These are phyloP conservation scores for Aspergillus niger DNA, from an alignment of 2,329 filamentous ascomycete species.

Conservation along the genomic window DNA sequence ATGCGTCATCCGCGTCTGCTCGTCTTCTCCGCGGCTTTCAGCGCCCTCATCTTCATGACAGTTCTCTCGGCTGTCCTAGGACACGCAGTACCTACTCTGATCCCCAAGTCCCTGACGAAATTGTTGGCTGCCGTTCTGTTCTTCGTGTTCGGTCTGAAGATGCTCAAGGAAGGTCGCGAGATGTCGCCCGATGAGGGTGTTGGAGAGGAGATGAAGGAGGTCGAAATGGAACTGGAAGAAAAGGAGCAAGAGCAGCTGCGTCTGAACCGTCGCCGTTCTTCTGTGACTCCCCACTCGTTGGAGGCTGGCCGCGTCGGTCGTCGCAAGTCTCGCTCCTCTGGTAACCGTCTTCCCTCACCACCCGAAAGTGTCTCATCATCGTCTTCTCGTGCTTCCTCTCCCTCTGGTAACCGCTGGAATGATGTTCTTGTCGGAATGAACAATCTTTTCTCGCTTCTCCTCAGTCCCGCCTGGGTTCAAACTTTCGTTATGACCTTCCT, in stretches of 20 bases:
- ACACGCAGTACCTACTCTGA: slow-evolving; percentile 84
- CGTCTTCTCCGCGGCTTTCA: slow-evolving; percentile 93
- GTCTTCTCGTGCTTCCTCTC: slow-evolving; percentile 63
- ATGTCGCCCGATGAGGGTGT: slow-evolving; percentile 92
- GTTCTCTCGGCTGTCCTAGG: slow-evolving; percentile 89
- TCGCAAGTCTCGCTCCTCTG: slow-evolving; percentile 68
- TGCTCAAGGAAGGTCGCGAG: slow-evolving; percentile 80
- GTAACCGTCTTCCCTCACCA: slow-evolving; percentile 75
- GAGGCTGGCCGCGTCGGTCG: slow-evolving; percentile 71
- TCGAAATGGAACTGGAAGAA: slow-evolving; percentile 89
- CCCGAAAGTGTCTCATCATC: slow-evolving; percentile 79
- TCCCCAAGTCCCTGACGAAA: slow-evolving; percentile 88
- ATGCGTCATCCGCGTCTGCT: slow-evolving; percentile 96
- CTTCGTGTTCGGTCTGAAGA: slow-evolving; percentile 81
- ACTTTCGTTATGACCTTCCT: slow-evolving; percentile 99
- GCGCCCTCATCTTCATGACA: slow-evolving; percentile 90
- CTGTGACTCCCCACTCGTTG: slow-evolving; percentile 72
- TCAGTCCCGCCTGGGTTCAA: slow-evolving; percentile 97
- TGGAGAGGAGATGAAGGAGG: slow-evolving; percentile 95
- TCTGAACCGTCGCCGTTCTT: slow-evolving; percentile 65
- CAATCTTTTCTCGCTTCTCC: slow-evolving; percentile 82
- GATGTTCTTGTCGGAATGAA: slow-evolving; percentile 65
- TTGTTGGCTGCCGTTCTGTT: slow-evolving; percentile 84
- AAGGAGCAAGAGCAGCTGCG: slow-evolving; percentile 79
- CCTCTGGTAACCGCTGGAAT: slow-evolving; percentile 48